Base-by-base conservation (phyloP, 192 early-diverging fungal genomes). In the Entomortierella chlamydospora region DNA sequence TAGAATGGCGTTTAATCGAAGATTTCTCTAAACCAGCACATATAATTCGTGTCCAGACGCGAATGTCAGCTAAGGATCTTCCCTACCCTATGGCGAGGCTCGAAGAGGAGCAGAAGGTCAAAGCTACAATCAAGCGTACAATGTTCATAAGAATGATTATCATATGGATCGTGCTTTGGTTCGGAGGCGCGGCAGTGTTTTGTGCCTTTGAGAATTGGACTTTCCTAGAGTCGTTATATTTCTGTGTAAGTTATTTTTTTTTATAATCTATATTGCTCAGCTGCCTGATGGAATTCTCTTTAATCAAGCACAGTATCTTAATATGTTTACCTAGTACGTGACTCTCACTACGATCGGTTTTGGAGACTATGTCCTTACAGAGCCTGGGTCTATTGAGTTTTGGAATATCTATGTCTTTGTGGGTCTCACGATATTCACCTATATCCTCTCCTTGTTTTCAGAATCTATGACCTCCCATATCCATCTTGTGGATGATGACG, bases 371-470 rank as follows among this genome's bases (percentile, higher is more conserved):
- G 61, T 70, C 3, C 76, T 68, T 7, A 17, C 30, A 20, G 56
- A 79, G 65, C 76, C 76, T 50, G 76, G 76, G 17, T 69, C 76
- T 9, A 79, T 79, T 56, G 76, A 79, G 57, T 79, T 79, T 34
- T 79, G 76, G 76, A 79, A 79, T 28, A 61, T 79, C 25, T 79
- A 79, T 26, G 76, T 79, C 2, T 70, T 79, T 56, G 42, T 79
- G 0, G 76, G 76, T 13, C 76, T 79, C 23, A 51, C 76, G 12
- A 57, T 79, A 1, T 79, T 79, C 42, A 62, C 76, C n/a, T 79
- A 79, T 22, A 66, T 79, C 33, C 76, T 79, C 25, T 70, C 76
- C 11, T 61, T 79, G 18, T 61, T 64, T 28, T 79, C 76, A 9
- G 76, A 70, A 2, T 57, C 67, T 7, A 79, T 79, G 68, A 50